Evolutionary conservation across 2,329 filamentous ascomycete genomes (phyloP), one percentile per base, ranked within the genome.

Genomic region (Pseudogymnoascus sp.): DNA sequence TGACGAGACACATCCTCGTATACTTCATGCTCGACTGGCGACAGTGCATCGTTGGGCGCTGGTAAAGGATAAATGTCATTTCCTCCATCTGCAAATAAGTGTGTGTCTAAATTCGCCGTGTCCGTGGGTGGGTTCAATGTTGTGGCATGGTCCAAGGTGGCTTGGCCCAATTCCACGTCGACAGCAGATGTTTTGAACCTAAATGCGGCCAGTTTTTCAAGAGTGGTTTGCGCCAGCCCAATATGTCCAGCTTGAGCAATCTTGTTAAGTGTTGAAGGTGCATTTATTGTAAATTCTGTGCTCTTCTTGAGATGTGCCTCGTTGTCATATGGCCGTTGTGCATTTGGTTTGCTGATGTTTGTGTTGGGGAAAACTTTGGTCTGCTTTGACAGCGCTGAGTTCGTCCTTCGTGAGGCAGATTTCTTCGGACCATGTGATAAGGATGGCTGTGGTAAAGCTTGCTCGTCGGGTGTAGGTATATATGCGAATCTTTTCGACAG

Each of bases 121-220:
- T 21, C 29, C 16, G 16, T 34, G n/a, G 10, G 29, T 18, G 10
- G 29, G 10, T 34, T 57, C n/a, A 16, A 57, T 10, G 51, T 21
- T 14, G 16, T 57, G 16, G 42, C 12, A 7, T 14, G 18, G 21
- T 14, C 42, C 21, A 23, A 23, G 11, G 5, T 26, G 21, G 29
- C n/a, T 10, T 34, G 29, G n/a, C 31, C 6, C 5, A 21, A 14
- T 34, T 57, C 51, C 51, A 21, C n/a, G 11, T 34, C 29, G n/a
- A 14, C 29, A 34, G 29, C 10, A 21, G 26, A 21, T 39, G 59
- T 31, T 23, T 64, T 21, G 40, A 37, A 64, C 36, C 18, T 64
- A 42, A 68, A 71, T 5, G 66, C 51, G 18, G 67, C 66, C n/a
- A 72, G 63, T 60, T 67, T 72, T 45, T 71, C 67, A 3, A 72